Evolutionary conservation across 108 stramenopile species (phyloP).

Genomic region (Nannochloropsis granulata): DNA sequence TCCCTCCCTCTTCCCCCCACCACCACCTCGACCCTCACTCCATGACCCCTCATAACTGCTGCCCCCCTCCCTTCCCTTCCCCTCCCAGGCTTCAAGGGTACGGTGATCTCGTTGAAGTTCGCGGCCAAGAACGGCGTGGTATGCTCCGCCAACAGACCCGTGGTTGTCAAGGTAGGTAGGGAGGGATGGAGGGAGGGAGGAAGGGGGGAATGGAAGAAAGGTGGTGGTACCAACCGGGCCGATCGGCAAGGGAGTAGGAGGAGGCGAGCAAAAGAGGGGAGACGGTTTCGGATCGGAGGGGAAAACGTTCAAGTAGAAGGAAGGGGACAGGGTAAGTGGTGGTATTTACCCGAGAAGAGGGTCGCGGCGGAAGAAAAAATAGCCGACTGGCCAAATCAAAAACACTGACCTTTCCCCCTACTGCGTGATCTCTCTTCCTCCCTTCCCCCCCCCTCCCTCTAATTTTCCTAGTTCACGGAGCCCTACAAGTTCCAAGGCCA

Average conservation of each 20-base stretch:
- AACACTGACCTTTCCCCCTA: neutral
- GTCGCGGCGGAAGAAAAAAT: too few species aligned
- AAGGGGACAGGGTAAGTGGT: neutral
- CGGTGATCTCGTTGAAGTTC: neutral
- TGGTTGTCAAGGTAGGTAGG: neutral
- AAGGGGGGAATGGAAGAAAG: neutral
- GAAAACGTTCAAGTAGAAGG: neutral
- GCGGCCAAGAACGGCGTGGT: neutral
- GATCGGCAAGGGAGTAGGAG: neutral
- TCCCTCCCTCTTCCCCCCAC: neutral
- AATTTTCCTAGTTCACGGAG: neutral
- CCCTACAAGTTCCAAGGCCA: neutral
- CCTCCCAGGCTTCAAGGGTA: neutral
- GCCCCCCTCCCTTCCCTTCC: neutral
- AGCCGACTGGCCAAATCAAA: too few species aligned
- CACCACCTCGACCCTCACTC: neutral
- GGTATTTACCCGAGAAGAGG: neutral
- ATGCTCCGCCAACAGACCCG: neutral
- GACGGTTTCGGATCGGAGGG: neutral
- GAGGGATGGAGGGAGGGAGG: neutral
- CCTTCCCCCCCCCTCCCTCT: neutral
- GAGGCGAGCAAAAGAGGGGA: neutral
- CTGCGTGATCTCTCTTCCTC: too few species aligned
- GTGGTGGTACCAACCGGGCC: neutral
- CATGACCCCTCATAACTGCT: neutral